Evolutionary conservation across 176 grass and related monocot genomes (phyloP).

Genomic region (Pontederia crassipes): DNA sequence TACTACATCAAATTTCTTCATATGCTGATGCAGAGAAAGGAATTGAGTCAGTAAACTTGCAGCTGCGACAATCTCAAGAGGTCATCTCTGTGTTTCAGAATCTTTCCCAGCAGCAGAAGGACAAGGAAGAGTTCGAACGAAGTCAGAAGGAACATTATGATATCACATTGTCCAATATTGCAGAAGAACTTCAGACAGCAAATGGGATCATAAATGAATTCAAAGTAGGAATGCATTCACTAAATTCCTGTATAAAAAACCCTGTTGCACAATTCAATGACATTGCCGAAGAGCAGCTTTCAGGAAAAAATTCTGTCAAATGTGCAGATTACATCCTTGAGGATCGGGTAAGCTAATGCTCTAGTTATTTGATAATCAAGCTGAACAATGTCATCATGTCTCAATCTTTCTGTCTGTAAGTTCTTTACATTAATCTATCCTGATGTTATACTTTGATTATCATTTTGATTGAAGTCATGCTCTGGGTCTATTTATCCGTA

Average conservation of each 20-base stretch:
- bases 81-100: constrained; percentile 31
- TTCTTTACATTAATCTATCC: constrained; percentile 20
- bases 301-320: constrained; percentile 15
- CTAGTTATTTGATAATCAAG: constrained; percentile 59
- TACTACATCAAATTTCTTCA: constrained; percentile 33
- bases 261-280: constrained; percentile 10
- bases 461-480: background rate
- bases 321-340: constrained; percentile 33
- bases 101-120: constrained; percentile 30
- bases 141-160: constrained; percentile 44
- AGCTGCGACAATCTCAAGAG: constrained; percentile 39
- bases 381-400: constrained; percentile 34
- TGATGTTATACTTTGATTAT: constrained; percentile 20
- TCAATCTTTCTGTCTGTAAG: constrained; percentile 48
- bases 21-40: constrained; percentile 30
- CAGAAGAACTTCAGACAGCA: constrained; percentile 49
- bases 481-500: constrained; percentile 15
- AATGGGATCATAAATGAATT: constrained; percentile 41
- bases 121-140: constrained; percentile 19
- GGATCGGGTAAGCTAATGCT: constrained; percentile 74
- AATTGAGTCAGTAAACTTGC: constrained; percentile 30
- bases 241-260: constrained; percentile 30
- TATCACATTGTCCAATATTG: constrained; percentile 31
- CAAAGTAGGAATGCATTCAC: constrained; percentile 24
- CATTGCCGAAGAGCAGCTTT: background rate